Evolutionary conservation across 129 eudicot genomes (phyloP).

Genomic region (Deinandra increscens): DNA sequence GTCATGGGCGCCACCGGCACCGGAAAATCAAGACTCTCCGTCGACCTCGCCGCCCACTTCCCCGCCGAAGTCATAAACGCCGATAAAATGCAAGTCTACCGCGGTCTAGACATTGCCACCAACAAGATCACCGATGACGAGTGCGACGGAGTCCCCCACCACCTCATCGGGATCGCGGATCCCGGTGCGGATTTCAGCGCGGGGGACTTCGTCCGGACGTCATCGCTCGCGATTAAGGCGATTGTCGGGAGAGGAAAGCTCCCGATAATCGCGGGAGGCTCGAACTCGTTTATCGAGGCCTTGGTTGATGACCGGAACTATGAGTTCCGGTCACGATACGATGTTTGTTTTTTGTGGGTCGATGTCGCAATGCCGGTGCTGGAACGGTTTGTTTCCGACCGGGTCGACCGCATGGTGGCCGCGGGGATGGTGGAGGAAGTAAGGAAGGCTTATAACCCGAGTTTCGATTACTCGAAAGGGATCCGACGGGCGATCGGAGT

Average conservation of each 20-base stretch:
- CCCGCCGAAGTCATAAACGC: constrained; percentile 70
- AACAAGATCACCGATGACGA: constrained; percentile 72
- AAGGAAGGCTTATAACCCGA: constrained; percentile 39
- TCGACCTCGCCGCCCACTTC: constrained; percentile 65
- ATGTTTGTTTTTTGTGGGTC: too few species aligned
- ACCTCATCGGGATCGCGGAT: constrained; percentile 61
- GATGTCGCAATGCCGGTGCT: too few species aligned
- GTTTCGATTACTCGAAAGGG: constrained; percentile 63
- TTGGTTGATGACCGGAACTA: constrained; percentile 44
- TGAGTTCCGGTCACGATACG: constrained; percentile 53
- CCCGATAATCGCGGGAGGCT: constrained; percentile 88
- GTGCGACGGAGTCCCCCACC: constrained; percentile 64
- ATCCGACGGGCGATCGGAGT: constrained; percentile 73
- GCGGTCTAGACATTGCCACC: constrained; percentile 72
- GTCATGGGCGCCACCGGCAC: constrained; percentile 91
- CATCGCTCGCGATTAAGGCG: constrained; percentile 52
- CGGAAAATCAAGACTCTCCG: constrained; percentile 74
- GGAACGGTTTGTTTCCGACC: too few species aligned
- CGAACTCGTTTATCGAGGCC: constrained; percentile 76
- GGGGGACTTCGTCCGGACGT: constrained; percentile 44
- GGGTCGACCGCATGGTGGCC: constrained; percentile 83
- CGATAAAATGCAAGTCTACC: constrained; percentile 82
- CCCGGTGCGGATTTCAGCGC: constrained; percentile 55
- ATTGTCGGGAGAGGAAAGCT: constrained; percentile 47
- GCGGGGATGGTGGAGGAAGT: constrained; percentile 72